Conservation (phyloP, 2,329 filamentous ascomycete genomes). For the Hirsutella thompsonii region DNA sequence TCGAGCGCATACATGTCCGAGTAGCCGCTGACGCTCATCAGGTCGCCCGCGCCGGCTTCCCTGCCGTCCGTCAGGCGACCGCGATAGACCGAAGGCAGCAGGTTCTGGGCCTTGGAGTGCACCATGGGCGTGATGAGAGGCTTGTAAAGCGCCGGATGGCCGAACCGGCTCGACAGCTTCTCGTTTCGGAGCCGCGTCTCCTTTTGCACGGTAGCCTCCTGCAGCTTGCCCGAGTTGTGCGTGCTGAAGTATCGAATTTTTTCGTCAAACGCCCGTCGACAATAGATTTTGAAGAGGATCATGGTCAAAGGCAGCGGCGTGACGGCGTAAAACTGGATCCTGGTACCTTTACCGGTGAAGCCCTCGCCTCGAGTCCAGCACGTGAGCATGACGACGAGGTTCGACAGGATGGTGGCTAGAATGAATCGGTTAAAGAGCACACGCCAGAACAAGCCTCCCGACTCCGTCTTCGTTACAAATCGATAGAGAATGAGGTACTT, state of each 20-base stretch:
- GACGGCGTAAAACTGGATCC: constrained; percentile 50
- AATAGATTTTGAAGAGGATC: constrained; percentile 78
- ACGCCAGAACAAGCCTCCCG: constrained; percentile 85
- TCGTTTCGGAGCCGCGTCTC: constrained; percentile 46
- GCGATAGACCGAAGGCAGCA: constrained; percentile 74
- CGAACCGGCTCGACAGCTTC: constrained; percentile 66
- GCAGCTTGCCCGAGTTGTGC: constrained; percentile 36
- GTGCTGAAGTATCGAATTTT: constrained; percentile 72
- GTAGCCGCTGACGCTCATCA: constrained; percentile 54
- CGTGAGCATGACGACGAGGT: constrained; percentile 65
- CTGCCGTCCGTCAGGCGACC: constrained; percentile 62
- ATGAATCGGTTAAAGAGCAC: constrained; percentile 86
- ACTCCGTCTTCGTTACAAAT: constrained; percentile 94
- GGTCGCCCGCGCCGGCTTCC: constrained; percentile 42
- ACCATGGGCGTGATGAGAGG: constrained; percentile 92
- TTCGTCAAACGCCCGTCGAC: constrained; percentile 60
- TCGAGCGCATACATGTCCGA: constrained; percentile 74
- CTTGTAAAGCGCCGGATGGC: constrained; percentile 82
- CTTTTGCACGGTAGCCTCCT: constrained; percentile 33
- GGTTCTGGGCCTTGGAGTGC: constrained; percentile 75
- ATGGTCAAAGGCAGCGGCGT: constrained; percentile 68
- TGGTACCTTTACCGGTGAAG: constrained; percentile 17
- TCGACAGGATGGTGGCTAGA: constrained; percentile 66
- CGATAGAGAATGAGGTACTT: constrained; percentile 93
- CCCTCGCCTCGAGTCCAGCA: constrained; percentile 57